Percentiles rank a stretch among this genome's conserved stretches.
Evolutionary conservation across 495 filamentous ascomycete species (phyloP).

Genomic region (Cetradonia linearis): DNA sequence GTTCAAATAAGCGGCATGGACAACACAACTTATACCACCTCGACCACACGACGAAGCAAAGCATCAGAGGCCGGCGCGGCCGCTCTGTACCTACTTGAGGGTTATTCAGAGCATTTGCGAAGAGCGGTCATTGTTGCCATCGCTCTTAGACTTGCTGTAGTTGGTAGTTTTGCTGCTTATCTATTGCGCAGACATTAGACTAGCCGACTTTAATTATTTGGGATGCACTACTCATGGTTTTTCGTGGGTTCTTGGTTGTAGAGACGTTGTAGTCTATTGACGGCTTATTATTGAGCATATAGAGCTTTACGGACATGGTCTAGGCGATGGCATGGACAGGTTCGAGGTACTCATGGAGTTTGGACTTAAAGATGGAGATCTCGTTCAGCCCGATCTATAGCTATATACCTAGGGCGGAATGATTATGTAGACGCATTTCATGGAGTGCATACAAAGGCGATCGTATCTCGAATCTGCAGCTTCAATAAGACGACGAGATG

Average conservation of each 20-base stretch:
- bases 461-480: background rate
- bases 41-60: slow-evolving; percentile 23
- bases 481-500: background rate
- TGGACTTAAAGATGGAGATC: background rate
- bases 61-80: slow-evolving; percentile 31
- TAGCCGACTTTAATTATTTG: background rate
- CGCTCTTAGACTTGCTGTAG: slow-evolving; percentile 28
- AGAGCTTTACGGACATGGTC: background rate
- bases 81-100: slow-evolving; percentile 54
- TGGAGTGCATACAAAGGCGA: background rate
- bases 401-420: background rate
- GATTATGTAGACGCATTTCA: background rate
- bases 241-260: too few relatives aligned
- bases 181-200: slow-evolving; percentile 2
- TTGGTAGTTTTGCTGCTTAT: slow-evolving; percentile 18
- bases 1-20: slow-evolving; percentile 40
- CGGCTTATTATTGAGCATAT: background rate
- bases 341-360: background rate
- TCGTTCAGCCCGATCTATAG: background rate
- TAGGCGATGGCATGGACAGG: background rate
- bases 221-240: too few relatives aligned
- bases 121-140: slow-evolving; percentile 49
- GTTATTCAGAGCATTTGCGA: slow-evolving; percentile 57
- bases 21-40: slow-evolving; percentile 25
- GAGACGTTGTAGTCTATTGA: too few relatives aligned